Evolutionary conservation across 495 filamentous ascomycete species (phyloP).

Genomic region (Aspergillus bertholletiae): DNA sequence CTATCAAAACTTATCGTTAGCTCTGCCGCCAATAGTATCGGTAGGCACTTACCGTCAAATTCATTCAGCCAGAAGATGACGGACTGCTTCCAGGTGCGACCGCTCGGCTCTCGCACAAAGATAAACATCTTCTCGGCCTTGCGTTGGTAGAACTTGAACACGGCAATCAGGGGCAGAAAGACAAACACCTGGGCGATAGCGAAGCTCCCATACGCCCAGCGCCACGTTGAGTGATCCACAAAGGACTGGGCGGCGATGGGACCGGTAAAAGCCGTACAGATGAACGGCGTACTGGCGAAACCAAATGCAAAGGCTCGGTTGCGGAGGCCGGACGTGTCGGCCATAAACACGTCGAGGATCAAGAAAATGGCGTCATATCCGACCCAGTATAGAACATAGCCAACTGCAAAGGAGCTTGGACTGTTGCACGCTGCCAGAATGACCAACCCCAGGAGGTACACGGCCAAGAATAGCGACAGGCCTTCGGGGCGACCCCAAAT

Average conservation of each 20-base stretch:
- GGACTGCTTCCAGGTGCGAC: constrained; percentile 44
- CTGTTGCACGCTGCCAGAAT: constrained; percentile 47
- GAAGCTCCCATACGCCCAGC: constrained; percentile 65
- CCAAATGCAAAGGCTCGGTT: constrained; percentile 63
- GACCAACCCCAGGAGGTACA: constrained; percentile 43
- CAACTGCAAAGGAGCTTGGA: constrained; percentile 45
- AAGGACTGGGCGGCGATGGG: constrained; percentile 37
- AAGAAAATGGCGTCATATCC: constrained; percentile 58
- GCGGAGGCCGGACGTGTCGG: constrained; percentile 60
- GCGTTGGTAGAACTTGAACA: constrained; percentile 55
- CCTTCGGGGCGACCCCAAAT: constrained; percentile 58
- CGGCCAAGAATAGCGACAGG: constrained; percentile 41
- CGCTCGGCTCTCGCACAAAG: constrained; percentile 31
- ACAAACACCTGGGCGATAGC: constrained; percentile 55
- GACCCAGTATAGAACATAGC: constrained; percentile 53
- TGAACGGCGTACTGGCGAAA: constrained; percentile 62
- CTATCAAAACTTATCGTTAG: too few relatives aligned
- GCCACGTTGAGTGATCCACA: constrained; percentile 50
- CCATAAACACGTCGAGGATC: constrained; percentile 58
- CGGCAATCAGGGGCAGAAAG: constrained; percentile 45
- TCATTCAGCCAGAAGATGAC: constrained; percentile 55
- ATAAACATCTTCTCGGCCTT: constrained; percentile 53
- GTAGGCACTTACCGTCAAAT: constrained; percentile 49
- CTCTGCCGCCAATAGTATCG: not conserved
- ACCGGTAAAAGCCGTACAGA: constrained; percentile 50